A percentile compares a stretch with the other conserved stretches of the same genome.
Conservation (phyloP, 2,329 filamentous ascomycete species). For the Aspergillus pseudotamarii region DNA sequence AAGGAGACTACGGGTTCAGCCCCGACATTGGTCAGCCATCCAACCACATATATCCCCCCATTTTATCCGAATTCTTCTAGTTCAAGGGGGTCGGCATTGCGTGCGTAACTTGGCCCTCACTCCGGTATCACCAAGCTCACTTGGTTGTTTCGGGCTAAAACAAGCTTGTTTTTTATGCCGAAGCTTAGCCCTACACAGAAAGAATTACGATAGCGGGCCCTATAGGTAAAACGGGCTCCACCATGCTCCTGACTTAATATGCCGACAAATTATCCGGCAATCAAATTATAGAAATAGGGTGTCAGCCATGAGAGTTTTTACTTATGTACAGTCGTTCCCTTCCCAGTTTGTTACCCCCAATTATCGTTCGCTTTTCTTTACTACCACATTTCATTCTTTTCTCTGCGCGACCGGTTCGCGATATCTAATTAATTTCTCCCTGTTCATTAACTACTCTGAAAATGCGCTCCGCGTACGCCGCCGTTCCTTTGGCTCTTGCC, state of each 20-base stretch:
- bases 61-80: not conserved
- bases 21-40: too few species aligned
- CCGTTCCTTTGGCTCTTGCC: not conserved
- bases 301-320: not conserved
- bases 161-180: not conserved
- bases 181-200: not conserved
- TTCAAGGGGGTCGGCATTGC: not conserved
- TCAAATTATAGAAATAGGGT: too few species aligned
- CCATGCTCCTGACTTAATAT: not conserved
- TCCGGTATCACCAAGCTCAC: not conserved
- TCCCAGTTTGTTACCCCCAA: rapidly evolving
- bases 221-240: not conserved
- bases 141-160: not conserved
- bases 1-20: too few species aligned
- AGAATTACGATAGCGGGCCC: not conserved
- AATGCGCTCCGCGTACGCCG: not conserved
- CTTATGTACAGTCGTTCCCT: not conserved
- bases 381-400: not conserved
- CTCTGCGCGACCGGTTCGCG: not conserved
- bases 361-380: not conserved
- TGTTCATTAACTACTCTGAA: not conserved
- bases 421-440: too few species aligned
- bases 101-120: not conserved
- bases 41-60: too few species aligned
- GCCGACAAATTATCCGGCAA: not conserved